Evolutionary conservation across 129 eudicot genomes (phyloP), one percentile per base, ranked within the genome.

Genomic region (Erigeron canadensis): DNA sequence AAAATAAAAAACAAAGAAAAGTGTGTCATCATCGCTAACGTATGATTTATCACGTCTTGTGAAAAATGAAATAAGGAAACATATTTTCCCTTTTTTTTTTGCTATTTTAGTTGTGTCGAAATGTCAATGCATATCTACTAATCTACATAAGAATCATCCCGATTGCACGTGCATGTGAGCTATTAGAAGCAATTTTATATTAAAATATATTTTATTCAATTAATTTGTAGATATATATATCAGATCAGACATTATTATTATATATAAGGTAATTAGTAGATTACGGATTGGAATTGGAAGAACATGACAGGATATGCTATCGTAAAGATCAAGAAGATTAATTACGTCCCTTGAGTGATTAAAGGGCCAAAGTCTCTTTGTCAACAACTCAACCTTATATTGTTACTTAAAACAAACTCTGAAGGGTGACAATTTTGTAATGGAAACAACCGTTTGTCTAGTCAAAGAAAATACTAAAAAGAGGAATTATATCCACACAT

Each of bases 241-340:
- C n/a, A n/a, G n/a, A n/a, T n/a, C n/a, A n/a, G n/a, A n/a, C n/a
- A n/a, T n/a, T n/a, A n/a, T n/a, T n/a, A n/a, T 54, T 53, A 8
- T 51, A 75, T 75, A 44, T 56, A 65, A n/a, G n/a, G n/a, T 28
- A 28, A 28, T 28, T 28, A 28, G 34, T 28, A 28, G 34, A 28
- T 28, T 28, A 1, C 53, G 54, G 65, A 75, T 75, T 65, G 57
- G 80, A 68, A 59, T 34, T 75, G 80, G 68, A 66, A 75, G 68
- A 75, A 75, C 62, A 67, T 75, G 80, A 67, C 74, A 28, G 39
- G 74, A 43, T 56, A 44, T 67, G 61, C 34, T 75, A 57, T 67
- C 44, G 68, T 67, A 22, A 22, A 66, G 61, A 67, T 75, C 73
- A 70, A 75, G 74, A 67, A 73, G 56, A 56, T 5, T 56, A 56